A percentile compares a stretch with the other conserved stretches of the same genome.
phyloP scores from a whole-genome alignment of 2,329 filamentous ascomycete species.

The Fusarium caatingaense region DNA sequence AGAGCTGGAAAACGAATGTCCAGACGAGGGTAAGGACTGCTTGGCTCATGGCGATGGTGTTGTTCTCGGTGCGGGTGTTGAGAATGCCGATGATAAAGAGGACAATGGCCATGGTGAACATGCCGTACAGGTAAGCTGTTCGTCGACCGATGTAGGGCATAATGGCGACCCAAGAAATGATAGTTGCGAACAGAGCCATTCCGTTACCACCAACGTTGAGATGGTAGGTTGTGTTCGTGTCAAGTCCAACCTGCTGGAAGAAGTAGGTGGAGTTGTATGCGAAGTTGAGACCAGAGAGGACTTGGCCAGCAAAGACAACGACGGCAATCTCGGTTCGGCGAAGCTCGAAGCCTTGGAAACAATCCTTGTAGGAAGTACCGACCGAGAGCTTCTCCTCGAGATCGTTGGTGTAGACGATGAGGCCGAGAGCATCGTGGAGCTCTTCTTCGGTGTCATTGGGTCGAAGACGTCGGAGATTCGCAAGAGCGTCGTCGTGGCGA shows the following conservation, averaged over 20 bases:
- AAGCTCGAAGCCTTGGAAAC: conserved; percentile 57
- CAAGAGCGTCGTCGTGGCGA: conserved; percentile 49
- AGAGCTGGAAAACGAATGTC: conserved; percentile 51
- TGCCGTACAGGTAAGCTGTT: conserved; percentile 58
- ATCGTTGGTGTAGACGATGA: conserved; percentile 58
- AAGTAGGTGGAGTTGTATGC: conserved; percentile 57
- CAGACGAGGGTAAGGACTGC: conserved; percentile 51
- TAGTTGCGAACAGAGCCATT: conserved; percentile 57
- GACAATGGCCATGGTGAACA: conserved; percentile 53
- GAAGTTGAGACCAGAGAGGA: conserved; percentile 51
- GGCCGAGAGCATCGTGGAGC: conserved; percentile 52
- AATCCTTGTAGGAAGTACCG: conserved; percentile 56
- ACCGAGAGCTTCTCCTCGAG: conserved; percentile 51
- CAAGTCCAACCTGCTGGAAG: conserved; percentile 54
- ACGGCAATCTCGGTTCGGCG: conserved; percentile 54
- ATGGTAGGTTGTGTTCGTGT: conserved; percentile 46
- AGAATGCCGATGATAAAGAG: conserved; percentile 58
- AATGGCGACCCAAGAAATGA: conserved; percentile 56
- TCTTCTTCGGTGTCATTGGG: conserved; percentile 45
- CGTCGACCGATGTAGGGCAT: conserved; percentile 59
- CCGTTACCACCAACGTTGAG: conserved; percentile 55
- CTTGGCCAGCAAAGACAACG: conserved; percentile 52
- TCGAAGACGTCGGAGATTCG: conserved; percentile 49
- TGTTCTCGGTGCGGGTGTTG: conserved; percentile 48
- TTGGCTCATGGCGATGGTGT: conserved; percentile 49